Evolutionary conservation across 1,139 yeast genomes (phyloP).

Genomic region (Protomyces lactucae-debilis): DNA sequence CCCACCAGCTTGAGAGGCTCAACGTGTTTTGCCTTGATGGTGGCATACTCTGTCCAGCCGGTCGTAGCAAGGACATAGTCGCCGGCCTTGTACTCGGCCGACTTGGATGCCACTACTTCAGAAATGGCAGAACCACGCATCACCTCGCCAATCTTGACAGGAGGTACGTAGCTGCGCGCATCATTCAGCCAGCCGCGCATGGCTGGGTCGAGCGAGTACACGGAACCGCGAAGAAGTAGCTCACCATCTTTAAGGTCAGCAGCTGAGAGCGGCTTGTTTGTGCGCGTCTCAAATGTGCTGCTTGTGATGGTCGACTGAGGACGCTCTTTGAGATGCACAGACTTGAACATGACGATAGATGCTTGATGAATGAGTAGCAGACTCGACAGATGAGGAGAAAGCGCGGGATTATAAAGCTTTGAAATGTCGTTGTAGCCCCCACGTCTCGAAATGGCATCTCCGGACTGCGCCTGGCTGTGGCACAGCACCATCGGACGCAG

Average conservation of each 20-base stretch:
- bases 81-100: slow-evolving; percentile 44
- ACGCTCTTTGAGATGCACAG: slow-evolving; percentile 25
- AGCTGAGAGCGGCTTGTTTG: slow-evolving; percentile 7
- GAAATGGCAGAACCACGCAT: slow-evolving; percentile 52
- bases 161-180: slow-evolving; percentile 47
- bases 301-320: slow-evolving; percentile 27
- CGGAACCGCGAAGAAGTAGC: slow-evolving; percentile 47
- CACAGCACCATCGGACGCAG: too few species aligned
- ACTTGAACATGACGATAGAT: slow-evolving; percentile 8
- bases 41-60: slow-evolving; percentile 46
- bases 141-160: slow-evolving; percentile 47
- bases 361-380: too few species aligned
- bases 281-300: slow-evolving; percentile 31
- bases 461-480: too few species aligned
- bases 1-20: slow-evolving; percentile 28
- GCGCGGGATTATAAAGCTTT: too few species aligned
- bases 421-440: too few species aligned
- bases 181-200: slow-evolving; percentile 58
- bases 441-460: too few species aligned
- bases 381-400: too few species aligned
- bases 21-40: slow-evolving; percentile 35
- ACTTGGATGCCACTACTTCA: slow-evolving; percentile 48
- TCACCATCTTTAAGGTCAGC: slow-evolving; percentile 44
- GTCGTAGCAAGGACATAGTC: slow-evolving; percentile 43
- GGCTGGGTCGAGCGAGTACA: slow-evolving; percentile 63